Conservation (phyloP, 345 rosid species). For the Abelmoschus esculentus region DNA sequence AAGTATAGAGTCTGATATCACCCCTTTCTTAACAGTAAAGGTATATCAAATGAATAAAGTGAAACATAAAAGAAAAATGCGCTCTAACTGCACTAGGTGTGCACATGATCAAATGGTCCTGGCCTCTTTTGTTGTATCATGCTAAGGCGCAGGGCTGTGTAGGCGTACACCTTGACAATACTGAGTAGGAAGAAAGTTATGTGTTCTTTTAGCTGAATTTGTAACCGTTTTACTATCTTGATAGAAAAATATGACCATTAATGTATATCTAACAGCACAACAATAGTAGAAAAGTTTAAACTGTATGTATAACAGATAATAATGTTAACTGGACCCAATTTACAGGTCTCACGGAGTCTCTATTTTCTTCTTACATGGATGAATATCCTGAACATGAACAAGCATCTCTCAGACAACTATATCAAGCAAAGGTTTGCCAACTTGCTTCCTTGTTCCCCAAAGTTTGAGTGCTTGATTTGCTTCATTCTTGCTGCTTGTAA, state of each 20-base stretch:
- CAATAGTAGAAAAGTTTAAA: background rate
- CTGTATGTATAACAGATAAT: background rate
- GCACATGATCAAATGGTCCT: background rate
- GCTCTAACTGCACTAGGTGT: too few species aligned
- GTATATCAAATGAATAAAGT: background rate
- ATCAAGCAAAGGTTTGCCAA: conserved; percentile 66
- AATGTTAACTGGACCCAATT: background rate
- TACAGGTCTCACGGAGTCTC: conserved; percentile 86
- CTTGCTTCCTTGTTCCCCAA: conserved; percentile 13
- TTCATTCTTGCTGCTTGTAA: conserved; percentile 1
- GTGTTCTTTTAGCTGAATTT: background rate
- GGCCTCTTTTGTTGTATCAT: background rate
- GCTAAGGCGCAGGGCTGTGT: too few species aligned
- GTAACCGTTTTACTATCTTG: background rate
- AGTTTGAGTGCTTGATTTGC: conserved; percentile 5
- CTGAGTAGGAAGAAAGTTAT: background rate
- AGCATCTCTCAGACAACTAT: conserved; percentile 87
- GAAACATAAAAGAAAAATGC: too few species aligned
- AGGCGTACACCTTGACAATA: too few species aligned
- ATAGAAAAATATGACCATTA: background rate
- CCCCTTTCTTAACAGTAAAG: background rate
- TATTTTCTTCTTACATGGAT: conserved; percentile 89
- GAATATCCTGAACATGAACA: conserved; percentile 95
- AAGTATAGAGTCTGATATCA: background rate
- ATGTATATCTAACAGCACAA: background rate